Base-by-base conservation (phyloP, 257 asterid species). In the Buddleja alternifolia region DNA sequence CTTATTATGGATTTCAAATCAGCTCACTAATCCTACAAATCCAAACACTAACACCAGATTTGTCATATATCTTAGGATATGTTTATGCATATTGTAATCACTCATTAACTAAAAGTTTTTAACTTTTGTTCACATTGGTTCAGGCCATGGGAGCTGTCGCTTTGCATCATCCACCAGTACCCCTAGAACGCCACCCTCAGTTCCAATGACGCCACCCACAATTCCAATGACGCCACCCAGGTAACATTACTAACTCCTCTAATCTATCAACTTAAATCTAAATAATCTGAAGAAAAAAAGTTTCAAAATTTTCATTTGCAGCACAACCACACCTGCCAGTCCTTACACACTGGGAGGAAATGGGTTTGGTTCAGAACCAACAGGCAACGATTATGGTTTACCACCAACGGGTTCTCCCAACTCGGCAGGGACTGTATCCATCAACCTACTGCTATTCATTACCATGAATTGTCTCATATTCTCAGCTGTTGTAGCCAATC, bases 101-200 rank as follows among this genome's bases (percentile, higher is more conserved):
- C 15, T 19, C 52, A 15, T 16, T n/a, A 14, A 46, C 40, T 29
- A 51, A 47, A 67, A 19, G 20, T 10, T 54, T 36, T 19, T 4
- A 11, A 57, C 4, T 51, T 36, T 42, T 32, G 41, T 21, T 73
- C 32, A 48, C 42, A 51, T 52, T 71, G 70, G 55, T 81, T 72
- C 86, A 94, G 99, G 97, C 80, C 80, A 61, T 39, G 99, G 99
- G 65, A 91, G 62, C 84, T 94, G 99, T 66, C 81, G 75, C 36
- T 94, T 37, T 83, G 77, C 86, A 73, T 80, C 93, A 39, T 71
- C 88, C 20, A 25, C 66, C 23, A 72, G 81, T 68, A 69, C 88
- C 10, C 75, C 90, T 44, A 73, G 80, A 16, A 75, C 77, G 45
- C 77, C 88, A 45, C 88, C 90, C 39, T 62, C 69, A 52, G 59